phyloP scores from a whole-genome alignment of 2,329 filamentous ascomycete genomes.

The Exophiala sideris region DNA sequence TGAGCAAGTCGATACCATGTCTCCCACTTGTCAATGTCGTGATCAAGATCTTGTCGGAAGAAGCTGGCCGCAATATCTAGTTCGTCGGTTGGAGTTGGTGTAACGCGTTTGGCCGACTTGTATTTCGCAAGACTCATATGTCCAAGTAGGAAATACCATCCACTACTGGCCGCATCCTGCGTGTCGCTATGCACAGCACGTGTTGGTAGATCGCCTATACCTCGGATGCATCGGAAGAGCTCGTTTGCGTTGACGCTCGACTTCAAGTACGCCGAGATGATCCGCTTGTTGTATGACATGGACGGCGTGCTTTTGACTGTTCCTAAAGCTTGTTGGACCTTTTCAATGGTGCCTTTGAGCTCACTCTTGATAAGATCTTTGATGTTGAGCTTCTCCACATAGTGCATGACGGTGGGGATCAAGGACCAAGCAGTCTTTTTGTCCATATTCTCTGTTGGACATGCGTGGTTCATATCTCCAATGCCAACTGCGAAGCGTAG shows the following conservation, averaged over 20 bases:
- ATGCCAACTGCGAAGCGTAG: slow-evolving; percentile 69
- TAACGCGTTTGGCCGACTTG: slow-evolving; percentile 71
- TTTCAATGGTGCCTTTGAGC: slow-evolving; percentile 83
- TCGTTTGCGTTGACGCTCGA: slow-evolving; percentile 77
- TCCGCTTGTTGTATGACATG: slow-evolving; percentile 80
- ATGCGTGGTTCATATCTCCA: slow-evolving; percentile 74
- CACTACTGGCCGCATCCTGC: slow-evolving; percentile 67
- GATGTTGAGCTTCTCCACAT: slow-evolving; percentile 79
- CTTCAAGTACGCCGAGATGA: slow-evolving; percentile 77
- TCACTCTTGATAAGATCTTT: slow-evolving; percentile 91
- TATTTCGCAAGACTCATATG: slow-evolving; percentile 87
- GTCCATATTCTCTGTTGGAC: slow-evolving; percentile 72
- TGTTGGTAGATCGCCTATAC: slow-evolving; percentile 70
- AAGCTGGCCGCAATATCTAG: slow-evolving; percentile 77
- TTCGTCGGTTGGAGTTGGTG: slow-evolving; percentile 76
- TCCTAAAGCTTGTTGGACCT: slow-evolving; percentile 84
- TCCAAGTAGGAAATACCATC: slow-evolving; percentile 90
- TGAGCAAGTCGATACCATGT: slow-evolving; percentile 87
- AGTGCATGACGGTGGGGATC: slow-evolving; percentile 75
- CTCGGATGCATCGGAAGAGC: slow-evolving; percentile 76
- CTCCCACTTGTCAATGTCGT: slow-evolving; percentile 78
- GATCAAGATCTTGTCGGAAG: slow-evolving; percentile 77
- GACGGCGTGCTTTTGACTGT: slow-evolving; percentile 73
- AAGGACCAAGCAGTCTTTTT: slow-evolving; percentile 75
- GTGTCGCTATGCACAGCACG: slow-evolving; percentile 68